These are phyloP conservation scores for Protomyces arabidopsidicola DNA, from an alignment of 1,139 yeast genomes.

Conservation along the genomic window DNA sequence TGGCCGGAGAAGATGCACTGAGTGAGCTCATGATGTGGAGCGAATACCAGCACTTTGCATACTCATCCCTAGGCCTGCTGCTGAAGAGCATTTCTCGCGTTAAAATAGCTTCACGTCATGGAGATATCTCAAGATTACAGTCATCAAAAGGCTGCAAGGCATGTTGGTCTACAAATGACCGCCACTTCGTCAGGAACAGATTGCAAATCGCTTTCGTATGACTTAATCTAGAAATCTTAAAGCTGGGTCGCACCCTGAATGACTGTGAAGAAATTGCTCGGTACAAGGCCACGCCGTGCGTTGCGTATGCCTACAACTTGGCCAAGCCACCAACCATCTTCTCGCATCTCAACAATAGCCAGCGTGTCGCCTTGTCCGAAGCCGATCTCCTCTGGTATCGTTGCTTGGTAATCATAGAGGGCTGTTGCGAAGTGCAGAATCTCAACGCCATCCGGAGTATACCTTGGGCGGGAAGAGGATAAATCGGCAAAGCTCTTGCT, in stretches of 20 bases:
- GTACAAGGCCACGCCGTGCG: constrained; percentile 64
- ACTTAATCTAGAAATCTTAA: neutral
- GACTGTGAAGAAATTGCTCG: constrained; percentile 53
- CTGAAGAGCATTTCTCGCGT: too few species aligned
- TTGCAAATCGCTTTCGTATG: neutral
- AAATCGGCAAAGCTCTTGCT: constrained; percentile 20
- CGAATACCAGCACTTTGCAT: too few species aligned
- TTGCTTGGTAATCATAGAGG: constrained; percentile 66
- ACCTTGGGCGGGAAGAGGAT: neutral
- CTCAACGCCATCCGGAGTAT: constrained; percentile 29
- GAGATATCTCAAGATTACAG: too few species aligned
- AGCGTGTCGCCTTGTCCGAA: constrained; percentile 73
- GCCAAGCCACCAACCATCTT: constrained; percentile 87
- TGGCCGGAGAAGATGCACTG: too few species aligned
- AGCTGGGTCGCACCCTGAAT: neutral
- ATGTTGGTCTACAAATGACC: too few species aligned
- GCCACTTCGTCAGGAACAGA: neutral
- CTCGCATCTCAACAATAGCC: constrained; percentile 66
- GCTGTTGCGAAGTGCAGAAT: constrained; percentile 45
- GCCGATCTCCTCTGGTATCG: constrained; percentile 69
- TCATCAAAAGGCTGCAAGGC: too few species aligned
- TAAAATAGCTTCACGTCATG: too few species aligned
- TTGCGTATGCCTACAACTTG: constrained; percentile 57
- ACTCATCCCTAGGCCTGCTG: too few species aligned
- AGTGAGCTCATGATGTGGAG: too few species aligned